Evolutionary conservation across 108 stramenopile genomes (phyloP), one percentile per base, ranked within the genome.

Genomic region (Pseudonitzschia multiseries): DNA sequence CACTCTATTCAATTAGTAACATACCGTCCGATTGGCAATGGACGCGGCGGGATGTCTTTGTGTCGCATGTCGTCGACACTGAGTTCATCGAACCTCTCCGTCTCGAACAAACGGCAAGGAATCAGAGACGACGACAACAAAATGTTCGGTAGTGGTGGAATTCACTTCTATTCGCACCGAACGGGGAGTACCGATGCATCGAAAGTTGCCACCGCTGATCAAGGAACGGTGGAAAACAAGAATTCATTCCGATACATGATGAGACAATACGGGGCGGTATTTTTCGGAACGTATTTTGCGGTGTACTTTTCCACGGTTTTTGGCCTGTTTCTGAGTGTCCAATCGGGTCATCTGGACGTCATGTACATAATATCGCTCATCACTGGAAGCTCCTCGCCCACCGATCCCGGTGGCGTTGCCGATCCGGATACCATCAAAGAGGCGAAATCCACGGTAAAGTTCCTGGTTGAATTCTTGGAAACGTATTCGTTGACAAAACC

Each of bases 281-380:
- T 92, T 75, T 75, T 91, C 0, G 90, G 84, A 26, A 92, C 91
- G 6, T 91, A 95, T 57, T 57, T 87, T 21, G 43, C 63, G 8
- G 75, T 95, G 2, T 95, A 95, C 57, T 43, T 80, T 27, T 43
- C 82, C 21, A 92, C 91, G 2, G 73, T 95, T 10, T 74, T 75
- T 5, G 56, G 73, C 33, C 68, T 92, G 8, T 95, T 84, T 73
- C 50, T 80, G 28, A 81, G 83, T 20, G 75, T 95, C 67, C 87
- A 92, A 61, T 82, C 78, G 2, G 93, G 93, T 22, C 44, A 89
- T 2, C 71, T 95, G 22, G 91, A 95, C 79, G 89, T 91, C 4
- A 87, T 79, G 53, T 76, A 69, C 24, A 57, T 92, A 12, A 85
- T 82, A 77, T 64, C 17, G 66, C 83, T 68, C 31, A 69, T 89